Evolutionary conservation across 23 red algal genomes (phyloP), one percentile per base, ranked within the genome.

Genomic region (Gracilaria domingensis): DNA sequence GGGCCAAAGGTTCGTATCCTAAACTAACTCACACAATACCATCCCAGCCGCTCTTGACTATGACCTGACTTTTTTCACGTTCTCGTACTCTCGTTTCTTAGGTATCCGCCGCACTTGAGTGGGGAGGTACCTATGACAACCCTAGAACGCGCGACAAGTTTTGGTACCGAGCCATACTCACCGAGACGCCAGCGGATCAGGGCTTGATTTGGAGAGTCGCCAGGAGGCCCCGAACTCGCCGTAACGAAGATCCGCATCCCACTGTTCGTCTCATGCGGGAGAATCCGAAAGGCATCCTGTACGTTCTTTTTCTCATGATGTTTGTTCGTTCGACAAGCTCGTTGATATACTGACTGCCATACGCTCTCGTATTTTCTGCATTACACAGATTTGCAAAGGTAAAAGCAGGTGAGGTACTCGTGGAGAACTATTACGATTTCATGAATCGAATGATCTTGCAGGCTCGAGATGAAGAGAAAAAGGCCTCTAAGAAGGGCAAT

Each of bases 241-340:
- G 75, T 34, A 71, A 58, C 24, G 86, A 79, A 8, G 86, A 90
- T 35, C 86, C 86, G 36, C 72, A 79, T 35, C 86, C 86, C 29
- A 90, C 86, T 37, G 73, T 90, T 20, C 86, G 86, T n/a, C 39
- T 90, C 0, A 79, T 90, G 71, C 40, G 56, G 30, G 72, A 79
- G 38, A 90, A 90, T 66, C 86, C 86, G 20, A 35, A 25, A 5
- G 86, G 86, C n/a, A 90, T 90, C 12, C 73, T 90, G 75, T 90
- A 60, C 26, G 83, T 75, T 11, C 11, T 45, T 45, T 45, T 45
- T 45, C 42, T 7, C 23, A 45, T 45, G 34, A 26, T 4, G 18
- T 60, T n/a, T 21, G n/a, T n/a, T n/a, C n/a, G n/a, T n/a, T n/a
- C n/a, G n/a, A n/a, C n/a, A n/a, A n/a, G n/a, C 26, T 65, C 1